Evolutionary conservation across 1,284 basidiomycete genomes (phyloP), one percentile per base, ranked within the genome.

Genomic region (Blastosporella zonata): DNA sequence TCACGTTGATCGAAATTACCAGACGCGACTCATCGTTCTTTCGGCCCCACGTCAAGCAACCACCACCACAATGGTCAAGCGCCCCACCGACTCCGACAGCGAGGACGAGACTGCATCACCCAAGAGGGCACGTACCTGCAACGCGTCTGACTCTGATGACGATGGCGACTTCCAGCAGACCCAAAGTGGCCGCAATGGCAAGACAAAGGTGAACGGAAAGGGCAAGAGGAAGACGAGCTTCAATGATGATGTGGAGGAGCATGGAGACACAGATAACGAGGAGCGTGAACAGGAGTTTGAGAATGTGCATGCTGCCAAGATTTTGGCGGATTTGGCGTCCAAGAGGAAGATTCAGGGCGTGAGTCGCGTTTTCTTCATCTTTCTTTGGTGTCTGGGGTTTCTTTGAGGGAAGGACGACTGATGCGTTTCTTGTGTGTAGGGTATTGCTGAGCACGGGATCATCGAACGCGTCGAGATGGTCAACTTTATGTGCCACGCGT

Each of bases 401-500:
- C 13, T 6, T 34, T 6, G 17, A 9, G n/a, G 3, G 6, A 13
- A 34, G 22, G 22, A 10, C 13, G 6, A 12, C 29, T 46, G 17
- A 35, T 15, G 45, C 33, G 5, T 15, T 44, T 6, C 46, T 38
- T 17, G 21, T 23, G 23, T n/a, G n/a, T 59, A 92, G 90, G 78
- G 75, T 27, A 73, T 89, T 39, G 89, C 91, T 3, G 84, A 93
- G 42, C 80, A 87, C 58, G 96, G 95, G 9, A 86, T 96, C 53
- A 90, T 98, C 55, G 88, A 93, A 60, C 76, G 75, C 20, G 81
- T 99, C 44, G 86, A 91, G 60, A 82, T 97, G 77, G 76, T 84
- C 62, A 89, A 97, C 66, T 99, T 99, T 69, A 97, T 99, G 95
- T 97, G 94, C 65, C 97, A 99, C 71, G 78, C 83, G 62, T 84